These are phyloP conservation scores for Pythium guiyangense DNA, from an alignment of 352 stramenopile genomes.

Conservation along the genomic window DNA sequence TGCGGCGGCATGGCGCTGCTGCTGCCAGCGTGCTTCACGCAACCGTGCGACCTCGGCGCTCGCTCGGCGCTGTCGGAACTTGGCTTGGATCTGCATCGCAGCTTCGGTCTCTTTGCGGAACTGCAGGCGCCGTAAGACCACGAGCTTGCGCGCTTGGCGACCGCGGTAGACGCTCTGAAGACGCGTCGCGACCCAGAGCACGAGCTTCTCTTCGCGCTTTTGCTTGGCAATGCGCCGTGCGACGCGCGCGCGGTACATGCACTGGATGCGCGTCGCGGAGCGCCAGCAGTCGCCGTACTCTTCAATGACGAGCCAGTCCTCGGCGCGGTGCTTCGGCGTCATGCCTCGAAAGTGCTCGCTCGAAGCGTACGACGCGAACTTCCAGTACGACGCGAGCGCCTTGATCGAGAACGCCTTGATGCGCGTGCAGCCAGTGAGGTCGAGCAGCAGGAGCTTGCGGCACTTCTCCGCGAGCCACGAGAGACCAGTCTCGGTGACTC, in stretches of 20 bases:
- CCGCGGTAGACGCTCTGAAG: constrained; percentile 68
- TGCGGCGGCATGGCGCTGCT: constrained; percentile 21
- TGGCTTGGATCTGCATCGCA: constrained; percentile 47
- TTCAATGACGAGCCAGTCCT: constrained; percentile 83
- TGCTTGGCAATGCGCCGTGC: constrained; percentile 31
- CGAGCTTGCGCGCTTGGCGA: constrained; percentile 44
- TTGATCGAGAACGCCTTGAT: constrained; percentile 51
- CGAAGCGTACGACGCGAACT: constrained; percentile 37
- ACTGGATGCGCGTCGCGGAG: constrained; percentile 64
- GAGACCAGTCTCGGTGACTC: constrained; percentile 72
- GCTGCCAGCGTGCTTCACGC: constrained; percentile 11
- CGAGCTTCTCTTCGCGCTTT: constrained; percentile 44
- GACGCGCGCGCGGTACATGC: constrained; percentile 52
- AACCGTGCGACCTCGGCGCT: constrained; percentile 9
- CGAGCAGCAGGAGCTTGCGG: constrained; percentile 45
- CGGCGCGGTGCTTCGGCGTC: constrained; percentile 57
- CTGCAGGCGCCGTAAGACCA: constrained; percentile 37
- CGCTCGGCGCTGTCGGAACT: constrained; percentile 34
- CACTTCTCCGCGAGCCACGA: constrained; percentile 87
- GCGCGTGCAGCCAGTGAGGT: constrained; percentile 48
- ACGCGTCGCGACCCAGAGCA: constrained; percentile 46
- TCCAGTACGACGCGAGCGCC: constrained; percentile 52
- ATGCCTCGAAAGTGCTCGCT: constrained; percentile 74
- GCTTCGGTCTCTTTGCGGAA: constrained; percentile 52
- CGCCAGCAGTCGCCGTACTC: constrained; percentile 76